Base-by-base conservation (phyloP, 352 stramenopile species). In the Pilasporangium apinafurcum region DNA sequence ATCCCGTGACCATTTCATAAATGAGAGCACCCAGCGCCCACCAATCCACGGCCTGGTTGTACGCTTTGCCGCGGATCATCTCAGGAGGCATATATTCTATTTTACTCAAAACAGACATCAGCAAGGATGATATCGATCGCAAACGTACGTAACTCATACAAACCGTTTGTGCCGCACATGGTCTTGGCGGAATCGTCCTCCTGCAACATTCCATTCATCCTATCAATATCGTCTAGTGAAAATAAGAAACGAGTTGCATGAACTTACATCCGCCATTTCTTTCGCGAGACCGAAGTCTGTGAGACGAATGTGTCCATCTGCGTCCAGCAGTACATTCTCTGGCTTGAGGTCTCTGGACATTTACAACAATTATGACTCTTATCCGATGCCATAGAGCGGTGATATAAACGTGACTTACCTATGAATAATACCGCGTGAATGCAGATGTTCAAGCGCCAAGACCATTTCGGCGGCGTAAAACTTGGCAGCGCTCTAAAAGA, bases 401-500 rank as follows among this genome's bases (percentile, higher is more conserved):
- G 18, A 14, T 37, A n/a, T 10, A 22, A 12, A 7, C n/a, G n/a
- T n/a, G n/a, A 34, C 32, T 17, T 58, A 76, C 70, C 75, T 68
- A 41, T 92, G 78, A 53, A 92, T 90, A 37, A 93, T 89, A 26
- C 81, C 78, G 33, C 62, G 65, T 2, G 61, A 63, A 46, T 93
- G 81, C 16, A 93, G 63, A 34, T 89, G 74, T 47, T 90, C 76
- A 1, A 93, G 56, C 18, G 78, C 81, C 12, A 93, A 53, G 16
- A 93, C 79, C 57, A 93, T 91, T 43, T 93, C 81, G 5, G 81
- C 78, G 2, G 79, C 78, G 55, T 93, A 91, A 35, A 91, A 91
- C 29, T 76, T 83, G 16, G 79, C 79, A 9, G 76, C 73, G 27
- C 66, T 73, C 62, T 76, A 32, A 4, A 24, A 10, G 29, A 1